Evolutionary conservation across 1,139 yeast genomes (phyloP).

Genomic region (Yarrowia galli): DNA sequence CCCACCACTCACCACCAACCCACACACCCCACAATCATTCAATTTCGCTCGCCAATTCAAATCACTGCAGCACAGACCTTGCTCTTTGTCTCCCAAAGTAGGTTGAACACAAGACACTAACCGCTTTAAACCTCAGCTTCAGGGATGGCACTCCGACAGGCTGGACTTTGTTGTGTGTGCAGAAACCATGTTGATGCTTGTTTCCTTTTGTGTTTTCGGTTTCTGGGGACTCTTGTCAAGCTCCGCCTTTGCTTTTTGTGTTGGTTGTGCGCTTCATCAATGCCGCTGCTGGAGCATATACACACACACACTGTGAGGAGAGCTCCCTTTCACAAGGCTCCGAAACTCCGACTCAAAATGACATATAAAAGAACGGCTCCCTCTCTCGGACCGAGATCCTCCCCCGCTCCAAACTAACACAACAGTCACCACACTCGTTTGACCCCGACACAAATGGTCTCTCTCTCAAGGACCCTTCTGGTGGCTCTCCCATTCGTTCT

Average conservation of each 20-base stretch:
- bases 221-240: background rate
- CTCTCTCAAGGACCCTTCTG: constrained; percentile 10
- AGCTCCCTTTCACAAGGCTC: constrained; percentile 5
- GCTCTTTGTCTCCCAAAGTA: constrained; percentile 2
- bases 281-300: too few species aligned
- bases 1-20: background rate
- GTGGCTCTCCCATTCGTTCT: constrained; percentile 30
- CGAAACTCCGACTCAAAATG: background rate
- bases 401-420: background rate
- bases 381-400: background rate
- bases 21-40: too few species aligned
- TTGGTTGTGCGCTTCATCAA: too few species aligned
- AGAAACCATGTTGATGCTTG: constrained; percentile 27
- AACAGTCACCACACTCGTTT: constrained; percentile 3
- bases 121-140: constrained; percentile 10
- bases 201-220: constrained; percentile 1
- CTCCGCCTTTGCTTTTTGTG: background rate
- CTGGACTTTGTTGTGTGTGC: background rate
- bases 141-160: constrained; percentile 11
- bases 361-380: background rate
- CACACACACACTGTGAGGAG: too few species aligned
- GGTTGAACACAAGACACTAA: background rate
- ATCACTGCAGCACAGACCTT: background rate
- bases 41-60: too few species aligned
- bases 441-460: constrained; percentile 9